Conservation (phyloP, 768 basidiomycete species). For the Suillus luteus region DNA sequence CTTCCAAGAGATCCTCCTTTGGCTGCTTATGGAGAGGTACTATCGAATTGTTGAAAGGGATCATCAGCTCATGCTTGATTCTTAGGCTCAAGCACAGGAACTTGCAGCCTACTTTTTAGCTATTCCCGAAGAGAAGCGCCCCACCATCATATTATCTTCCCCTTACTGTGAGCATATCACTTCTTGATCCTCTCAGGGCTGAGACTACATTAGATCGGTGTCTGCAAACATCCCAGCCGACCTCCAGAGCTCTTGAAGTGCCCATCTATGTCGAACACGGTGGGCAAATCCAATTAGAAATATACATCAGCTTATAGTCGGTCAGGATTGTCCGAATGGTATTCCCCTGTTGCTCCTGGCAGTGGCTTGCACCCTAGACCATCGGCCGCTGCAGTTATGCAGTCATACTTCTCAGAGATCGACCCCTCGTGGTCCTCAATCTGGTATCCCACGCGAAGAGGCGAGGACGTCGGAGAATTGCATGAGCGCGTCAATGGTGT, state of each 20-base stretch:
- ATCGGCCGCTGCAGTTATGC: conserved; percentile 53
- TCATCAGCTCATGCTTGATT: conserved; percentile 1
- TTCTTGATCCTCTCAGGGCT: not conserved
- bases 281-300: conserved; percentile 21
- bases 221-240: conserved; percentile 74
- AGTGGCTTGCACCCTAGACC: conserved; percentile 81
- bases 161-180: conserved; percentile 63
- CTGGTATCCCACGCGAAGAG: conserved; percentile 71
- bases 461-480: conserved; percentile 64
- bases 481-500: conserved; percentile 62
- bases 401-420: conserved; percentile 49
- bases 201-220: conserved; percentile 65
- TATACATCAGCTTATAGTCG: not conserved
- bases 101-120: conserved; percentile 63
- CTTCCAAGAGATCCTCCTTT: conserved; percentile 74
- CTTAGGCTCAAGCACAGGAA: conserved; percentile 71
- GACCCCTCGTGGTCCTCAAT: conserved; percentile 65
- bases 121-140: conserved; percentile 64
- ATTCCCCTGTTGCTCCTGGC: conserved; percentile 64
- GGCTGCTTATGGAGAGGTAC: conserved; percentile 69
- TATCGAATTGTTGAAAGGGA: conserved; percentile 10
- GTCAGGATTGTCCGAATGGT: conserved; percentile 77
- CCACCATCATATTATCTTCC: conserved; percentile 81
- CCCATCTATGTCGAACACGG: conserved; percentile 85
- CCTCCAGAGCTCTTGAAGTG: conserved; percentile 57